Percentiles rank a stretch among this genome's conserved stretches.
Conservation (phyloP, 345 rosid species). For the Combretum micranthum region DNA sequence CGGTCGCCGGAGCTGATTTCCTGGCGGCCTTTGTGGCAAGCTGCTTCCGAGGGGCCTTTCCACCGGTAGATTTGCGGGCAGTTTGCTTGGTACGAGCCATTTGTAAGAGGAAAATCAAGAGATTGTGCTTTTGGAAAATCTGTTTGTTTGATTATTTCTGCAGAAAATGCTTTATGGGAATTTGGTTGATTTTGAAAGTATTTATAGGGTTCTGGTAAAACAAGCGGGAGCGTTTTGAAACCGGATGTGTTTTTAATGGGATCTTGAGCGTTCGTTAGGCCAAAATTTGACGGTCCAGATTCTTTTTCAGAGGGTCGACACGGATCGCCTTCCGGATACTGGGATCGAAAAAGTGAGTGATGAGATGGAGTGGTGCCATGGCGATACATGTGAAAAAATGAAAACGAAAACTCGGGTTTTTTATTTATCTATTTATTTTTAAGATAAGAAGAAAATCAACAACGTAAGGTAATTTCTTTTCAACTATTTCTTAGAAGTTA, state of each 20-base stretch:
- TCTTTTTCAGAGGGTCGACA: not conserved
- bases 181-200: not conserved
- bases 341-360: no score
- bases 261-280: not conserved
- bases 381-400: no score
- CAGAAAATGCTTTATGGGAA: not conserved
- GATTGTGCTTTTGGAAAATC: not conserved
- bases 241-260: not conserved
- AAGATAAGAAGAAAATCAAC: no score
- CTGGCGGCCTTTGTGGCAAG: conserved; percentile 19
- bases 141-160: not conserved
- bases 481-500: no score
- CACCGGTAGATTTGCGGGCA: conserved; percentile 16
- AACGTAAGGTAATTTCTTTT: no score
- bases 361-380: no score
- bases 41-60: conserved; percentile 19
- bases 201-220: not conserved
- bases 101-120: not conserved
- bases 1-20: conserved; percentile 18
- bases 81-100: conserved; percentile 21
- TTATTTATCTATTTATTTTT: no score
- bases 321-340: conserved; percentile 7
- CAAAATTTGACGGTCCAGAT: not conserved
- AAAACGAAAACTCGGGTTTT: no score
- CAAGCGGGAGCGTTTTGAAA: conserved; percentile 4